Conservation (phyloP, 495 filamentous ascomycete genomes). For the Penicillium coprophilum region DNA sequence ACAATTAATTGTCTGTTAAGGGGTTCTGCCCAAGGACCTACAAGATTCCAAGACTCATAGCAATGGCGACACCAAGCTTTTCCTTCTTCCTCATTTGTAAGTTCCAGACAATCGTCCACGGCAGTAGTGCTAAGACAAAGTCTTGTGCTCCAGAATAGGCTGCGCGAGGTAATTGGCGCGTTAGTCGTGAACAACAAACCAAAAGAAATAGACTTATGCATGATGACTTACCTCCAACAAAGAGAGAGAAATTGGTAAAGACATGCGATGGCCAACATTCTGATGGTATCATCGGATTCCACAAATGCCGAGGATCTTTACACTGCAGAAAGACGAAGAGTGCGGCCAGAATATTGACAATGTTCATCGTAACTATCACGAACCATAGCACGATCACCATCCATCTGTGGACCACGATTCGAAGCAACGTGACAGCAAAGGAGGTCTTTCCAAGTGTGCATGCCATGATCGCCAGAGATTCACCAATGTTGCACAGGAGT, state of each 20-base stretch:
- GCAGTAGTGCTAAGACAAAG: constrained; percentile 21
- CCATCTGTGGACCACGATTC: constrained; percentile 23
- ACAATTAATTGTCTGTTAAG: not conserved
- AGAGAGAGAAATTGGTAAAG: constrained; percentile 24
- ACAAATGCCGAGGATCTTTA: constrained; percentile 24
- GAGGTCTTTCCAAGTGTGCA: constrained; percentile 26
- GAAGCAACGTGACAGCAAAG: constrained; percentile 23
- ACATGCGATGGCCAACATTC: constrained; percentile 21
- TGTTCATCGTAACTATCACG: constrained; percentile 26
- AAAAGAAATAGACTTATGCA: not conserved
- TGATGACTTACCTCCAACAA: constrained; percentile 18
- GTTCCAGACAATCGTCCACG: constrained; percentile 27
- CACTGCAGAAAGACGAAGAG: constrained; percentile 24
- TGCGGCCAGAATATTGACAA: constrained; percentile 21
- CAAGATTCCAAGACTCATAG: constrained; percentile 28
- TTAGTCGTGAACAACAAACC: not conserved
- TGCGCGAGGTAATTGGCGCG: not conserved
- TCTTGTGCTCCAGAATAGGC: constrained; percentile 28
- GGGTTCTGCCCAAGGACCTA: constrained; percentile 5
- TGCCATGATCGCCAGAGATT: constrained; percentile 25
- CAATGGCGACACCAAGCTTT: constrained; percentile 23
- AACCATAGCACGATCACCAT: constrained; percentile 22
- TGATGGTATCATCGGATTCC: constrained; percentile 22
- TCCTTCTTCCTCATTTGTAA: constrained; percentile 26
- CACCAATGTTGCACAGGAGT: constrained; percentile 23